A percentile compares a stretch with the other conserved stretches of the same genome.
These are phyloP conservation scores for Colletotrichum horii DNA, from an alignment of 2,329 filamentous ascomycete genomes.

Conservation along the genomic window DNA sequence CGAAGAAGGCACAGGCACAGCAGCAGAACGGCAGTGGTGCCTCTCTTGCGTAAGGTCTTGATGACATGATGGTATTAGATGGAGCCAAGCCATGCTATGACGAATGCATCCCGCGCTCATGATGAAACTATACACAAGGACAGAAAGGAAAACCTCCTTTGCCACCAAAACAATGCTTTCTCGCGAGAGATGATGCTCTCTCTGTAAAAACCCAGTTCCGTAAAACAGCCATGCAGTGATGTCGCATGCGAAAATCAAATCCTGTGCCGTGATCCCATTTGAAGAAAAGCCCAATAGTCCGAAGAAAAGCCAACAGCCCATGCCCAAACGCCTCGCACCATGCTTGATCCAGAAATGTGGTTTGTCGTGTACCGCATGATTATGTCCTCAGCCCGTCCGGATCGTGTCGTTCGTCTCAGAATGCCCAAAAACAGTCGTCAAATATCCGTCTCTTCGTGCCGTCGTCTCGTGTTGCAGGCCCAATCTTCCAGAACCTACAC, in stretches of 20 bases:
- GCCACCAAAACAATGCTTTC: background rate
- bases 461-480: background rate
- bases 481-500: background rate
- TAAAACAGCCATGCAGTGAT: background rate
- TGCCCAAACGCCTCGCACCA: background rate
- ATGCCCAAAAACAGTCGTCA: background rate
- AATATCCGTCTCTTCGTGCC: background rate
- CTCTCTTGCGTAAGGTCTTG: background rate
- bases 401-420: background rate
- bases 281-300: background rate
- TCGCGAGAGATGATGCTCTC: constrained; percentile 3
- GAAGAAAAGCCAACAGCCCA: background rate
- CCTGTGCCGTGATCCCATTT: background rate
- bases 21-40: background rate
- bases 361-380: background rate
- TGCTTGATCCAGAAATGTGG: background rate
- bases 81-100: background rate
- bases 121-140: background rate
- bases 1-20: constrained; percentile 38
- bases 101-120: background rate
- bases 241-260: background rate
- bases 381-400: background rate
- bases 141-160: background rate
- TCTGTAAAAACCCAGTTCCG: background rate
- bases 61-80: background rate